These are phyloP conservation scores for Globisporangium alternatum DNA, from an alignment of 352 stramenopile species.

Conservation along the genomic window DNA sequence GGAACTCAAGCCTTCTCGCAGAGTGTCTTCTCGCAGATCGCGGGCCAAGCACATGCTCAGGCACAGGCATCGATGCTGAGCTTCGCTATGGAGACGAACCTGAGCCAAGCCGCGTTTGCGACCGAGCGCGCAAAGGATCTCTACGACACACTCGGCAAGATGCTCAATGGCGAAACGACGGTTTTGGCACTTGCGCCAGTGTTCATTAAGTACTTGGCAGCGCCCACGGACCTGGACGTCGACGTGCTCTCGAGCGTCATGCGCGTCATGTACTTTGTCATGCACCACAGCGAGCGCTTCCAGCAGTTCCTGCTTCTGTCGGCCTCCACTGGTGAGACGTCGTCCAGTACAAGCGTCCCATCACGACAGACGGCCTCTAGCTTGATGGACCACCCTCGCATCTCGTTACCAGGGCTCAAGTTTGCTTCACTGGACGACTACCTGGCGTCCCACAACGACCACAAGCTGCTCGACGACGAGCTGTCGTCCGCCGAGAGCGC, in stretches of 20 bases:
- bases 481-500: slow-evolving; percentile 23
- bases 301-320: slow-evolving; percentile 46
- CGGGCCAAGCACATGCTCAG: slow-evolving; percentile 32
- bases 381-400: slow-evolving; percentile 34
- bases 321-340: not conserved
- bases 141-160: slow-evolving; percentile 50
- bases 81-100: slow-evolving; percentile 32
- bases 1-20: slow-evolving; percentile 35
- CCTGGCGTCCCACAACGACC: slow-evolving; percentile 22
- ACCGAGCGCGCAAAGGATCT: slow-evolving; percentile 40
- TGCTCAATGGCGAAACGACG: slow-evolving; percentile 43
- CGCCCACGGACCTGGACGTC: slow-evolving; percentile 35
- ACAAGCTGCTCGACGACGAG: slow-evolving; percentile 5
- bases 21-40: slow-evolving; percentile 58
- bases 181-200: slow-evolving; percentile 40
- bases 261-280: slow-evolving; percentile 47
- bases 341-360: not conserved
- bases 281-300: slow-evolving; percentile 48
- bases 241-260: slow-evolving; percentile 44
- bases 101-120: slow-evolving; percentile 28
- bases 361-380: not conserved
- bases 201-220: slow-evolving; percentile 48
- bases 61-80: slow-evolving; percentile 36
- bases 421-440: slow-evolving; percentile 52
- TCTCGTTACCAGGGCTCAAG: slow-evolving; percentile 33